Percentiles rank a stretch among this genome's conserved stretches.
These are phyloP conservation scores for Colletotrichum plurivorum DNA, from an alignment of 2,329 filamentous ascomycete species.

Conservation along the genomic window DNA sequence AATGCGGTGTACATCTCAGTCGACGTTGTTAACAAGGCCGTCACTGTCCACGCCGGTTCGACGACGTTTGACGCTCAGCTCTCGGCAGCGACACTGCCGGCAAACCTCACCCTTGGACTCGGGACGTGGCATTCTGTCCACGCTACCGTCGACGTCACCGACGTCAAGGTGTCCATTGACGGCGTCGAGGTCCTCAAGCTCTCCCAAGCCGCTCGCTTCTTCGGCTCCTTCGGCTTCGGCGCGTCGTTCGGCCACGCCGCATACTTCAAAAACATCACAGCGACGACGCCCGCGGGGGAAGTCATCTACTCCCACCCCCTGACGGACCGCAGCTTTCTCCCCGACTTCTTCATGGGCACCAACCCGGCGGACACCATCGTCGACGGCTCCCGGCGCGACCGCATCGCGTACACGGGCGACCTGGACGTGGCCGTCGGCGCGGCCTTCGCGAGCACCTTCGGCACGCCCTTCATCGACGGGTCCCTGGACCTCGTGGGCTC, in stretches of 20 bases:
- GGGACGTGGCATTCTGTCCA: constrained; percentile 38
- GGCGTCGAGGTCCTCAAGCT: constrained; percentile 43
- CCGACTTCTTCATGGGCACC: constrained; percentile 52
- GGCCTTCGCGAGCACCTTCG: constrained; percentile 47
- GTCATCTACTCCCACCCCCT: constrained; percentile 45
- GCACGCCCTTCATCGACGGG: constrained; percentile 45
- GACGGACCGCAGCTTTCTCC: constrained; percentile 46
- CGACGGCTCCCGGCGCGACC: constrained; percentile 52
- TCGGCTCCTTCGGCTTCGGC: constrained; percentile 50
- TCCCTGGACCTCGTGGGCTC: constrained; percentile 44
- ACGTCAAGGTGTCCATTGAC: constrained; percentile 43
- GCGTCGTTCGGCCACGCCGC: constrained; percentile 48
- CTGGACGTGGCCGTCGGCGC: constrained; percentile 47
- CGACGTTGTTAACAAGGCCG: constrained; percentile 37
- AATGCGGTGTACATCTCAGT: constrained; percentile 48
- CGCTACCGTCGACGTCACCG: constrained; percentile 41
- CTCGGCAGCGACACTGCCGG: constrained; percentile 3
- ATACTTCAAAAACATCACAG: constrained; percentile 44
- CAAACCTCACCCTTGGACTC: constrained; percentile 20
- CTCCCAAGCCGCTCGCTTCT: constrained; percentile 46
- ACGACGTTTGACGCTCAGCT: constrained; percentile 28
- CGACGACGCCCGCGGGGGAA: constrained; percentile 25
- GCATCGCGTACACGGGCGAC: constrained; percentile 51
- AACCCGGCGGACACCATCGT: constrained; percentile 51
- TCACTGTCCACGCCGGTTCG: constrained; percentile 40